These are phyloP conservation scores for Boletus patriciae DNA, from an alignment of 768 basidiomycete species.

Conservation along the genomic window DNA sequence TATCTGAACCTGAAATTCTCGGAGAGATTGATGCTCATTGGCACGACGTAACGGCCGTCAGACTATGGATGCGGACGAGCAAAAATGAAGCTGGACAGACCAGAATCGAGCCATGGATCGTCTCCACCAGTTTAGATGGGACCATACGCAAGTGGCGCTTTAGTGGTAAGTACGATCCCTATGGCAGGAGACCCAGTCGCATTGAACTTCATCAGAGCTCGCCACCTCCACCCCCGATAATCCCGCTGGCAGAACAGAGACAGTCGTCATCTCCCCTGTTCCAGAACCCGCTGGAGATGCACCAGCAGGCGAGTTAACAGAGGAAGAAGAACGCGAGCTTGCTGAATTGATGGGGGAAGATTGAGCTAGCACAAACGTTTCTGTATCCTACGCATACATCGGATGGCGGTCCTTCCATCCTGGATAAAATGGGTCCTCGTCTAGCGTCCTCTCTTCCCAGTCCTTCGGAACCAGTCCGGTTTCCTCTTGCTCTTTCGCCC, in stretches of 20 bases:
- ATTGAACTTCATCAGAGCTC: slow-evolving; percentile 23
- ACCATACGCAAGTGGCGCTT: slow-evolving; percentile 87
- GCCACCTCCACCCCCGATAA: slow-evolving; percentile 25
- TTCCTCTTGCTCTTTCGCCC: slow-evolving; percentile 51
- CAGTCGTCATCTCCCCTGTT: slow-evolving; percentile 26
- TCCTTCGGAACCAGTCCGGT: slow-evolving; percentile 45
- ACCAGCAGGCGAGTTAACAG: slow-evolving; percentile 54
- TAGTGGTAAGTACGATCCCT: slow-evolving; percentile 42
- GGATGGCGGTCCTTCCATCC: slow-evolving; percentile 39
- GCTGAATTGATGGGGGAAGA: slow-evolving; percentile 67
- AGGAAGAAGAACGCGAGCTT: slow-evolving; percentile 88
- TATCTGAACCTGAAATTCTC: slow-evolving; percentile 68
- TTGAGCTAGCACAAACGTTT: slow-evolving; percentile 3
- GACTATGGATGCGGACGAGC: slow-evolving; percentile 63
- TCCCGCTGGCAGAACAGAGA: slow-evolving; percentile 16
- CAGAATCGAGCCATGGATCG: slow-evolving; percentile 74
- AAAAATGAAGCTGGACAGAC: slow-evolving; percentile 45
- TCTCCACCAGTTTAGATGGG: slow-evolving; percentile 82
- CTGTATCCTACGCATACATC: slow-evolving; percentile 11
- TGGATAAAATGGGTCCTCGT: slow-evolving; percentile 53
- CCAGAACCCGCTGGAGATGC: slow-evolving; percentile 29
- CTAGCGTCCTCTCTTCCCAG: slow-evolving; percentile 50
- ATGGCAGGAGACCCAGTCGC: neutral
- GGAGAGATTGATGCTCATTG: slow-evolving; percentile 81
- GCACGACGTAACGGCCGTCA: slow-evolving; percentile 81